A percentile compares a stretch with the other conserved stretches of the same genome.
phyloP scores from a whole-genome alignment of 2,329 filamentous ascomycete genomes.

The Talaromyces sp. region DNA sequence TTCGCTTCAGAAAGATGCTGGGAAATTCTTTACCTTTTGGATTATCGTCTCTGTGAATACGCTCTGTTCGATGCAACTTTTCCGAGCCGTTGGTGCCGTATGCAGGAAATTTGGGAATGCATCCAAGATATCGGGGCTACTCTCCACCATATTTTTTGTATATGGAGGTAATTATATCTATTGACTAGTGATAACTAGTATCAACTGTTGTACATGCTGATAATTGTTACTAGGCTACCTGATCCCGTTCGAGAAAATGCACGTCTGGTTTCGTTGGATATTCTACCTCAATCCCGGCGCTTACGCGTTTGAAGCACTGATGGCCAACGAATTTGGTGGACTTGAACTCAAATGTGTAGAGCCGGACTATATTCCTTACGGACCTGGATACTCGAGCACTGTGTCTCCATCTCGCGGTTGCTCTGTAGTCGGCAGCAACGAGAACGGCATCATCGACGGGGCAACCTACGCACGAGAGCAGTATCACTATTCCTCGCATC shows the following conservation, averaged over 20 bases:
- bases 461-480: slow-evolving; percentile 50
- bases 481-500: slow-evolving; percentile 50
- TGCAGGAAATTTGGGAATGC: slow-evolving; percentile 45
- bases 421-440: slow-evolving; percentile 26
- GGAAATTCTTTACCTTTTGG: slow-evolving; percentile 57
- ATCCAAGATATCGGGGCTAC: slow-evolving; percentile 41
- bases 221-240: slow-evolving; percentile 50
- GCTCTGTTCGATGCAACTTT: slow-evolving; percentile 48
- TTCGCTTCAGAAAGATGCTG: slow-evolving; percentile 49
- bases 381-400: slow-evolving; percentile 33
- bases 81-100: slow-evolving; percentile 44
- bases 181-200: not conserved
- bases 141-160: slow-evolving; percentile 45
- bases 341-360: slow-evolving; percentile 50
- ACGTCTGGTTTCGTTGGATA: slow-evolving; percentile 59
- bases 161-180: slow-evolving; percentile 37
- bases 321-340: slow-evolving; percentile 64
- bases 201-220: not conserved
- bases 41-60: slow-evolving; percentile 51
- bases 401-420: slow-evolving; percentile 25
- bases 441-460: slow-evolving; percentile 41
- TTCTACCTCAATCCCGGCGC: slow-evolving; percentile 61
- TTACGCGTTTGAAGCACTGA: slow-evolving; percentile 63
- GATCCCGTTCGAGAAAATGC: slow-evolving; percentile 57
- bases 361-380: slow-evolving; percentile 45